Base-by-base conservation (phyloP, 208 protist genomes). In the Vickermania ingenoplastis region DNA sequence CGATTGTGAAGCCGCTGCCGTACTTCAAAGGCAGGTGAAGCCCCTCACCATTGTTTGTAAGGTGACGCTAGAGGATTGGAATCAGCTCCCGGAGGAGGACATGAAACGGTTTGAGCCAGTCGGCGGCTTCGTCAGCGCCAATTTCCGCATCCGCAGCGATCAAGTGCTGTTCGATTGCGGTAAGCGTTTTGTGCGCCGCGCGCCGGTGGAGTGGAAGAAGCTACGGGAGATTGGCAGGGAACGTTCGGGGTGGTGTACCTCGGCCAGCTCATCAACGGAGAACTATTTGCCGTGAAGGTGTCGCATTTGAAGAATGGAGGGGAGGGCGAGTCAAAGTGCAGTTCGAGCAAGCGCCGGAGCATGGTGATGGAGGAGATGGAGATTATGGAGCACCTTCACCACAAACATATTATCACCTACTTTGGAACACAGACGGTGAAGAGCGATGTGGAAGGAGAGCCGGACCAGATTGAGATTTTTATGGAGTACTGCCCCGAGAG, bases 401-500 rank as follows among this genome's bases (percentile, higher is more conserved):
- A 83, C 49, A 30, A 31, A 22, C 72, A 83, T 45, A 83, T 83
- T 48, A 70, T 83, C 22, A 59, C 61, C 17, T 76, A 75, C 55
- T 81, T 67, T 31, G 77, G 77, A 0, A 74, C 65, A 30, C 68
- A 79, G 53, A 77, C 60, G 21, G 75, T 56, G 31, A 29, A 48
- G 4, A 31, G 61, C 2, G 28, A n/a, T n/a, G n/a, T n/a, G n/a
- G n/a, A n/a, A n/a, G n/a, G n/a, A n/a, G n/a, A n/a, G n/a, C n/a
- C n/a, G n/a, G n/a, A n/a, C n/a, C n/a, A n/a, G n/a, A n/a, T n/a
- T n/a, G n/a, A n/a, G n/a, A n/a, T n/a, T n/a, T n/a, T n/a, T n/a
- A n/a, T n/a, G n/a, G n/a, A n/a, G n/a, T n/a, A n/a, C n/a, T n/a
- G n/a, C n/a, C n/a, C n/a, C n/a, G n/a, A n/a, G n/a, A n/a, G n/a